Evolutionary conservation across 371 early-diverging fungal genomes (phyloP), one percentile per base, ranked within the genome.

Genomic region (Mucor circinelloides): DNA sequence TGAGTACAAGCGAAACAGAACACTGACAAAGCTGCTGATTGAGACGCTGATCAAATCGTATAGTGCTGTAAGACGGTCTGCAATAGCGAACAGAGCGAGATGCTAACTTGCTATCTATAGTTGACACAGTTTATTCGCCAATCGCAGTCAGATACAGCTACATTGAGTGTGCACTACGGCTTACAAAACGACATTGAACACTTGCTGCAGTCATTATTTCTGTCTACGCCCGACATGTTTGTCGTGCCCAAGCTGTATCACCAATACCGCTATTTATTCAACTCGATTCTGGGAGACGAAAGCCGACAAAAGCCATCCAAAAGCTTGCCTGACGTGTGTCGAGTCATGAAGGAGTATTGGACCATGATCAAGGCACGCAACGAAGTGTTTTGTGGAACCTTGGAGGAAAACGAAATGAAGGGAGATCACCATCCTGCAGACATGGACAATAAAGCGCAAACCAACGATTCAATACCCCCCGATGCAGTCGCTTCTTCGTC

Each of bases 181-280:
- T 73, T 86, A 34, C 74, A 83, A 64, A 67, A 69, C 62, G 85
- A 86, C 60, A 83, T 89, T 50, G 85, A 86, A 55, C 78, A 78
- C 36, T 70, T 85, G 66, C 62, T 89, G 5, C 88, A 87, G 76
- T 85, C 85, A 3, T 66, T 88, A 28, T 88, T 89, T 58, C 67
- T 88, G 1, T 87, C 90, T 0, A 82, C 84, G 6, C 90, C 90
- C 5, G 90, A 89, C 34, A 84, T 87, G 79, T 89, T 89, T 82
- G 87, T 89, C 10, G 77, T 85, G 60, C 90, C 90, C 19, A 85
- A 83, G 28, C 54, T 82, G 23, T 82, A 80, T 56, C 77, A 80
- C 68, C 84, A 76, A 50, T 78, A 84, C 63, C 79, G 68, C 21
- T 76, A 63, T 58, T 66, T 72, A 50, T 79, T 73, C 60, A 81